phyloP scores from a whole-genome alignment of 2,329 filamentous ascomycete genomes.

The Verticillium longisporum region DNA sequence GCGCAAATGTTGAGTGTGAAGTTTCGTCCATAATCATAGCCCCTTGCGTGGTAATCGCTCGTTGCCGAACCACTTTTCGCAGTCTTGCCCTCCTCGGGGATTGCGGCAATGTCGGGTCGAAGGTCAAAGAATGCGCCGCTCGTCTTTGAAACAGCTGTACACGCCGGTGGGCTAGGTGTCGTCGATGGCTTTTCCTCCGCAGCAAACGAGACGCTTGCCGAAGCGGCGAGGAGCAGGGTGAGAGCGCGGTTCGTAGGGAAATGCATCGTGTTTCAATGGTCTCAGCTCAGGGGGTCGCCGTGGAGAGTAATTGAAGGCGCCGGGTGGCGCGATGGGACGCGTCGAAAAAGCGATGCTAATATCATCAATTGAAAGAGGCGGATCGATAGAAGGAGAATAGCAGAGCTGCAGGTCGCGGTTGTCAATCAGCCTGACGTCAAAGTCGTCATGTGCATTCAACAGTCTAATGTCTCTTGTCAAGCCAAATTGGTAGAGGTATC shows the following conservation, averaged over 20 bases:
- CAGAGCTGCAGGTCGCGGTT: neutral
- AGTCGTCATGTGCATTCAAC: neutral
- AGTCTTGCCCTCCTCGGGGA: slow-evolving; percentile 34
- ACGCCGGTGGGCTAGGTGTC: slow-evolving; percentile 38
- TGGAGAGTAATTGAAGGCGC: slow-evolving; percentile 1
- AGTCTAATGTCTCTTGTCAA: neutral
- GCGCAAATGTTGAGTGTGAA: slow-evolving; percentile 81
- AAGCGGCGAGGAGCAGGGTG: slow-evolving; percentile 27
- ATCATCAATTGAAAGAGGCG: slow-evolving; percentile 6
- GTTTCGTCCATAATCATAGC: slow-evolving; percentile 72
- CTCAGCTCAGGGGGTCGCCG: neutral
- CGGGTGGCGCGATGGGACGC: slow-evolving; percentile 1
- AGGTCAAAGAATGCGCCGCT: slow-evolving; percentile 54
- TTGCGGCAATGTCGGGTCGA: slow-evolving; percentile 44
- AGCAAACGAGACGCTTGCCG: slow-evolving; percentile 18
- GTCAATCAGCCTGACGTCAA: neutral
- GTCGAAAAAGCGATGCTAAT: neutral
- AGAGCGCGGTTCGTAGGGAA: slow-evolving; percentile 14
- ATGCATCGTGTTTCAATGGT: slow-evolving; percentile 14
- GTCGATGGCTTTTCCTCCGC: slow-evolving; percentile 29
- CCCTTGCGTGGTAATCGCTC: slow-evolving; percentile 55
- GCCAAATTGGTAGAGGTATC: neutral
- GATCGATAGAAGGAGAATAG: neutral
- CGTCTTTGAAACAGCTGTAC: slow-evolving; percentile 48
- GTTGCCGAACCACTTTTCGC: slow-evolving; percentile 33